Evolutionary conservation across 768 basidiomycete species (phyloP).

Genomic region (Clitopilus hobsonii): DNA sequence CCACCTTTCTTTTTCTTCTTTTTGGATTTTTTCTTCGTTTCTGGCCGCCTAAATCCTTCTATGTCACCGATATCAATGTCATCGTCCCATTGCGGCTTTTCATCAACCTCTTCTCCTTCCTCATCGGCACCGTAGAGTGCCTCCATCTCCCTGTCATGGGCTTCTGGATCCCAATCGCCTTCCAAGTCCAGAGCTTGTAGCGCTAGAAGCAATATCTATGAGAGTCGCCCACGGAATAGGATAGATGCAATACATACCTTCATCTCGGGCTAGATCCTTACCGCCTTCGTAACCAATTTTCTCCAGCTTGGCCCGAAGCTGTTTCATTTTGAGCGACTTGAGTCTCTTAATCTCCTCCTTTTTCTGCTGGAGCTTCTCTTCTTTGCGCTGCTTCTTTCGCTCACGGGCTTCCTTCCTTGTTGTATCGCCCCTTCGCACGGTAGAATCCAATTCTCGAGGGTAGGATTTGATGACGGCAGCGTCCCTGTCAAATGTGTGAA

Average conservation of each 20-base stretch:
- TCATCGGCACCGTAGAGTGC: conserved; percentile 60
- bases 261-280: conserved; percentile 33
- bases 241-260: conserved; percentile 19
- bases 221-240: neutral
- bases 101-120: conserved; percentile 20
- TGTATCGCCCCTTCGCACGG: conserved; percentile 69
- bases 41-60: conserved; percentile 32
- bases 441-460: conserved; percentile 65
- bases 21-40: conserved; percentile 58
- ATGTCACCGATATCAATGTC: conserved; percentile 83
- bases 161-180: conserved; percentile 86
- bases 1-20: conserved; percentile 38
- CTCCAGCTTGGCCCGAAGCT: conserved; percentile 72
- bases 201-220: conserved; percentile 28
- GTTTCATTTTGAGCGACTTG: conserved; percentile 81
- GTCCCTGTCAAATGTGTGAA: conserved; percentile 20
- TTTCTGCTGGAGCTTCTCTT: conserved; percentile 66
- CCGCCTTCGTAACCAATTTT: conserved; percentile 70
- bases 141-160: conserved; percentile 81
- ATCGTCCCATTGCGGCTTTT: conserved; percentile 88
- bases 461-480: conserved; percentile 64
- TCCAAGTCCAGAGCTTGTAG: conserved; percentile 78
- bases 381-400: conserved; percentile 71
- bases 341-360: conserved; percentile 80
- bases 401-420: conserved; percentile 83